phyloP scores from a whole-genome alignment of 106 monocot genomes.

The Acorus gramineus region DNA sequence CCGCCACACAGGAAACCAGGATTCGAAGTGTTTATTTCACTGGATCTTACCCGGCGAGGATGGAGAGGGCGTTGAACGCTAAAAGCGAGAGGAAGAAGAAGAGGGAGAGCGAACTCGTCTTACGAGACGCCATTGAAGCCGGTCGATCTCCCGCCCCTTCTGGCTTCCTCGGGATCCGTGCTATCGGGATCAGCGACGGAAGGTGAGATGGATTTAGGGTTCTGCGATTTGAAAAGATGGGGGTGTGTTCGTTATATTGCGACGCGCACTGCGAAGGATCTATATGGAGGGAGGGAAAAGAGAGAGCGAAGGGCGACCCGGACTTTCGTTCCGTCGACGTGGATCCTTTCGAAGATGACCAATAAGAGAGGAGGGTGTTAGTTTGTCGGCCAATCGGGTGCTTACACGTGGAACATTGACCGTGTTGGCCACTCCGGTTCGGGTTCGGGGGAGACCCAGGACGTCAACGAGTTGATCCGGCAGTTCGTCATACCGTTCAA shows the following conservation, averaged over 20 bases:
- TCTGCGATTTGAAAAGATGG: no score
- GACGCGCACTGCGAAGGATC: not conserved
- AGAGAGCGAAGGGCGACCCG: not conserved
- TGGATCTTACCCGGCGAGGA: conserved; percentile 28
- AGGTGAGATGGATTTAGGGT: not conserved
- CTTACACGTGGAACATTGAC: conserved; percentile 8
- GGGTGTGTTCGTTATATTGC: no score
- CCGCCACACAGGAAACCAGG: no score
- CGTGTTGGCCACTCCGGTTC: no score
- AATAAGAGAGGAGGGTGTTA: conserved; percentile 12
- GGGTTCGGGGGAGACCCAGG: no score
- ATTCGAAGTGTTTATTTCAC: no score
- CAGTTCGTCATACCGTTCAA: no score
- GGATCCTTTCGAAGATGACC: conserved; percentile 7
- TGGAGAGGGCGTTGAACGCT: conserved; percentile 7
- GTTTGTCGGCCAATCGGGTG: conserved; percentile 10
- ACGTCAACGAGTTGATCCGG: no score
- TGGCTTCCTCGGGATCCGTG: not conserved
- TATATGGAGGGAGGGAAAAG: not conserved
- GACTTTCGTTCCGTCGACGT: not conserved
- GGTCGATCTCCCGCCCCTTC: not conserved
- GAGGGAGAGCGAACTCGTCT: conserved; percentile 24
- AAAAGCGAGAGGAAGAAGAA: conserved; percentile 13
- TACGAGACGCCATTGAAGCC: conserved; percentile 31
- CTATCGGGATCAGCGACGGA: not conserved